A percentile compares a stretch with the other conserved stretches of the same genome.
phyloP scores from a whole-genome alignment of 345 rosid genomes.

The Iberis pinnata region DNA sequence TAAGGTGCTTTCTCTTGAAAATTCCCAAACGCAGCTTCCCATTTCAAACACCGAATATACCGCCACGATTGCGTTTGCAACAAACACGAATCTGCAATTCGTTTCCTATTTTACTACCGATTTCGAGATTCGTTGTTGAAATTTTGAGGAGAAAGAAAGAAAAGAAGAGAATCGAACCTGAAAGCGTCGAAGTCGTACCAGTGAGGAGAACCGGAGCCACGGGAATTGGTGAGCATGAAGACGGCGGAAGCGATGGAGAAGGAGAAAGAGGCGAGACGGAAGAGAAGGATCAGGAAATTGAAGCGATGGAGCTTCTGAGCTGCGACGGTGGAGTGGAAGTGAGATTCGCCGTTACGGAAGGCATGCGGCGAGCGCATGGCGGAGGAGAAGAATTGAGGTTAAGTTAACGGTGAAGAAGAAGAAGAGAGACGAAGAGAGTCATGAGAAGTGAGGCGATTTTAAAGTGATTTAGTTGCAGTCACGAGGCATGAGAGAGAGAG shows the following conservation, averaged over 20 bases:
- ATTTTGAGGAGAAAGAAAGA: background rate
- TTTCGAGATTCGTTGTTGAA: background rate
- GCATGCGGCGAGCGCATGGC: slow-evolving; percentile 66
- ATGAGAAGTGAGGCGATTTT: slow-evolving; percentile 30
- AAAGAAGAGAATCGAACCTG: slow-evolving; percentile 40
- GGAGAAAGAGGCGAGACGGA: slow-evolving; percentile 68
- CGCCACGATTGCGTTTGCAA: slow-evolving; percentile 79
- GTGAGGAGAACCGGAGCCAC: slow-evolving; percentile 49
- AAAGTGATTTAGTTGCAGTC: slow-evolving; percentile 24
- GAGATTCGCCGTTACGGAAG: slow-evolving; percentile 57
- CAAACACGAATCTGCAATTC: slow-evolving; percentile 53
- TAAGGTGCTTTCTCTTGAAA: slow-evolving; percentile 57
- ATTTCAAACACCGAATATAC: slow-evolving; percentile 76
- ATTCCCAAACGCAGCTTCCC: slow-evolving; percentile 78
- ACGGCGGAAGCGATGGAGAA: slow-evolving; percentile 77
- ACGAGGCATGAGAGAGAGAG: slow-evolving; percentile 33
- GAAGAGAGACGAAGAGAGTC: slow-evolving; percentile 21
- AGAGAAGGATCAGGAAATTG: slow-evolving; percentile 62
- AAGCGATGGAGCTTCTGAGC: slow-evolving; percentile 72
- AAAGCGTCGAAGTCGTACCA: slow-evolving; percentile 91
- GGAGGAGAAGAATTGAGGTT: background rate
- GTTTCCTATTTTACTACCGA: slow-evolving; percentile 4
- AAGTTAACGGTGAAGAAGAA: background rate
- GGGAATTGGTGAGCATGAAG: slow-evolving; percentile 76
- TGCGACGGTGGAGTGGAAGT: slow-evolving; percentile 69